These are phyloP conservation scores for Didymella pinodella DNA, from an alignment of 2,329 filamentous ascomycete genomes.

Conservation along the genomic window DNA sequence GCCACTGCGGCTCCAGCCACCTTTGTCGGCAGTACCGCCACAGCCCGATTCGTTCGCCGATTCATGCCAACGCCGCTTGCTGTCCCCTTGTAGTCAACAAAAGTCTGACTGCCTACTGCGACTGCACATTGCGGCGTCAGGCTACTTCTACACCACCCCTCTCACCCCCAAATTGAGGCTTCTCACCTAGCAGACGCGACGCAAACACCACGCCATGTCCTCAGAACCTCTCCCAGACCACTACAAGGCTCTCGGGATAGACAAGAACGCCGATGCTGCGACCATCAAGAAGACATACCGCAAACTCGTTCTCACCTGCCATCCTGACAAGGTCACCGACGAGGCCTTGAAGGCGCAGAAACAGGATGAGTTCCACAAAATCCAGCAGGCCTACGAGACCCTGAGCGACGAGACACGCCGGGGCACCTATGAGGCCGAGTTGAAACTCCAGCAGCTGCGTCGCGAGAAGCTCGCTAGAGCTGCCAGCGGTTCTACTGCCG, in stretches of 20 bases:
- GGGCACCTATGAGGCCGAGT: constrained; percentile 78
- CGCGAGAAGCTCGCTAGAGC: constrained; percentile 60
- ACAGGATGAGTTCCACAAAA: constrained; percentile 87
- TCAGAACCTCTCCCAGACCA: constrained; percentile 70
- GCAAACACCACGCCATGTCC: constrained; percentile 45
- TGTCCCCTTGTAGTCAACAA: constrained; percentile 24
- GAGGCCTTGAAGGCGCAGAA: constrained; percentile 77
- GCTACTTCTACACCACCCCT: constrained; percentile 1
- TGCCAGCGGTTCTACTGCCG: constrained; percentile 33
- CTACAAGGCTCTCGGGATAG: constrained; percentile 77
- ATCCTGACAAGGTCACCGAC: constrained; percentile 90
- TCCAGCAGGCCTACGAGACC: constrained; percentile 92
- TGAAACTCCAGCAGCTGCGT: constrained; percentile 71
- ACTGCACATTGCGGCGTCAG: constrained; percentile 17
- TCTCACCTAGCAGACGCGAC: constrained; percentile 4
- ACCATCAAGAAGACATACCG: constrained; percentile 82
- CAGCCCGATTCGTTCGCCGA: constrained; percentile 23
- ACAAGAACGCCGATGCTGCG: constrained; percentile 72
- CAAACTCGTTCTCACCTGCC: constrained; percentile 86
- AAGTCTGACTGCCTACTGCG: constrained; percentile 13
- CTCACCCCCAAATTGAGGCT: constrained; percentile 4
- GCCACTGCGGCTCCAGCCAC: constrained; percentile 23
- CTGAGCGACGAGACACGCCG: constrained; percentile 79
- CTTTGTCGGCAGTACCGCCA: constrained; percentile 36
- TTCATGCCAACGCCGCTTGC: constrained; percentile 23